Evolutionary conservation across 2,329 filamentous ascomycete genomes (phyloP).

Genomic region (Coniochaeta ligniaria): DNA sequence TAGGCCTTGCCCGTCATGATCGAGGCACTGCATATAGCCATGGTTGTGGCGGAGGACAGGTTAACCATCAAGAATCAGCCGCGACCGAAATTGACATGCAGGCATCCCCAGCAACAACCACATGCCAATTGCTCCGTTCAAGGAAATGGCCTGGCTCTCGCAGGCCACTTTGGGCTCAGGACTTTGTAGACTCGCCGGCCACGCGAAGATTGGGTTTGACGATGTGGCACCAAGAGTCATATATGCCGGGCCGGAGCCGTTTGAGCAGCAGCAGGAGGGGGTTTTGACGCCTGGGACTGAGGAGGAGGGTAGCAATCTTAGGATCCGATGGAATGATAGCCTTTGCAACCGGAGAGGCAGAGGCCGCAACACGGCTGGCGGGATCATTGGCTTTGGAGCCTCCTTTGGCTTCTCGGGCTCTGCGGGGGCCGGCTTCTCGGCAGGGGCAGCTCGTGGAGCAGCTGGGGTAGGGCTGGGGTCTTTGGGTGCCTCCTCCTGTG

Average conservation of each 20-base stretch:
- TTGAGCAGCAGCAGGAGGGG: slow-evolving; percentile 29
- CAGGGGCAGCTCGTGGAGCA: slow-evolving; percentile 36
- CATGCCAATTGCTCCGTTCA: too few relatives aligned
- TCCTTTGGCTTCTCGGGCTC: slow-evolving; percentile 39
- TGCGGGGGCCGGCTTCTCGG: slow-evolving; percentile 29
- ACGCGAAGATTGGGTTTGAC: too few relatives aligned
- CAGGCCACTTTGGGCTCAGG: too few relatives aligned
- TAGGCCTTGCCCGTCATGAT: too few relatives aligned
- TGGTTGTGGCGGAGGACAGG: too few relatives aligned
- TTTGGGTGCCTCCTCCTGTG: slow-evolving; percentile 61
- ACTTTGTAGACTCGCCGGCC: too few relatives aligned
- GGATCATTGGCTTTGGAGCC: slow-evolving; percentile 58
- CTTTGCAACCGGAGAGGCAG: slow-evolving; percentile 41
- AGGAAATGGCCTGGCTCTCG: too few relatives aligned
- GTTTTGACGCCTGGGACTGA: slow-evolving; percentile 38
- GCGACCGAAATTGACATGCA: too few relatives aligned
- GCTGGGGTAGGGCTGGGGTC: slow-evolving; percentile 50
- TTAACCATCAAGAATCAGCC: too few relatives aligned
- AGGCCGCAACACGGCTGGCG: slow-evolving; percentile 62
- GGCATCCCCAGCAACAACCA: too few relatives aligned
- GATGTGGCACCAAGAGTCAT: too few relatives aligned
- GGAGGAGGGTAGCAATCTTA: slow-evolving; percentile 49
- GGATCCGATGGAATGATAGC: slow-evolving; percentile 44
- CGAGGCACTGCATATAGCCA: too few relatives aligned
- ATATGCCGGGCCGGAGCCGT: slow-evolving; percentile 20